Evolutionary conservation across 2,329 filamentous ascomycete species (phyloP), one percentile per base, ranked within the genome.

Genomic region (Paecilomyces variotii): DNA sequence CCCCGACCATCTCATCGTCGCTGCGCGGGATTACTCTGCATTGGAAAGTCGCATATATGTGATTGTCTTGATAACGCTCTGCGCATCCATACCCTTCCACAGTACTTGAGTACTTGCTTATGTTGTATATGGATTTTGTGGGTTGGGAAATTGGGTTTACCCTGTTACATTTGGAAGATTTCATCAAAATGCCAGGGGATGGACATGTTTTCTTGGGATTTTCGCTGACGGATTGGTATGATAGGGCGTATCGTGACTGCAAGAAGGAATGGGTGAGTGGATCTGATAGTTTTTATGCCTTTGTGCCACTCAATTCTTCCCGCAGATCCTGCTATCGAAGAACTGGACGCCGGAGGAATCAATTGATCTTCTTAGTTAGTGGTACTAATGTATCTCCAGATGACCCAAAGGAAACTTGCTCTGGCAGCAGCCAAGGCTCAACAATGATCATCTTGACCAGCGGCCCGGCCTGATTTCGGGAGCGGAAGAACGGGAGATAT

Each of bases 181-280:
- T 14, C 5, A n/a, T 34, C 19, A 19, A 34, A 34, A 34, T 34
- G 10, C 4, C 10, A 39, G 35, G n/a, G 39, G 39, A 45, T 4
- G n/a, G 4, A 45, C 39, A 45, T 45, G n/a, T 14, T 5, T 45
- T 39, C 6, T 9, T 45, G 12, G 14, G 55, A 54, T n/a, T 51
- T 19, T 11, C 25, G 14, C n/a, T 54, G 26, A 53, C 27, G 26
- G 25, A 14, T 27, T 52, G 25, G 45, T 26, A 35, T 32, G 24
- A 58, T 63, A 96, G 91, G 76, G 91, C 91, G 55, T 97, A 97
- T 74, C 85, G 91, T 60, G 91, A 95, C 62, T 97, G 93, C 77
- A 97, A 97, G 75, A 92, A 96, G 77, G 83, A 87, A 79, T 97
- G 92, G 92, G 91, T 96, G 81, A 68, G 84, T 77, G 19, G n/a